A percentile compares a stretch with the other conserved stretches of the same genome.
Conservation (phyloP, 768 basidiomycete species). For the Suillus weaverae region DNA sequence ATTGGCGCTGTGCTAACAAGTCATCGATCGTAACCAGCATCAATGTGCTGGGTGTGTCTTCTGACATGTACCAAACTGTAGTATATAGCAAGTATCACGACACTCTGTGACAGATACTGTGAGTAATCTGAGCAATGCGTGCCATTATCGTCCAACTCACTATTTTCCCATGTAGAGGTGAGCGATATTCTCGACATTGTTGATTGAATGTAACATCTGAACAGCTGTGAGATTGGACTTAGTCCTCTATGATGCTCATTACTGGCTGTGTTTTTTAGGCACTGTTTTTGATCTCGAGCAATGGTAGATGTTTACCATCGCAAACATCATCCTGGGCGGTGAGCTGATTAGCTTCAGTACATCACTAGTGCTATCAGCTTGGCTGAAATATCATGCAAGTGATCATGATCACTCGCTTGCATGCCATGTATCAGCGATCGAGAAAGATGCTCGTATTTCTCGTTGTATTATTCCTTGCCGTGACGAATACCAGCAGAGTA, state of each 20-base stretch:
- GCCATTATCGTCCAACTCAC: neutral
- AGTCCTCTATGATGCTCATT: neutral
- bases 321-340: neutral
- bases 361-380: too few species aligned
- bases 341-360: neutral
- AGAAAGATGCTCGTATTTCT: neutral
- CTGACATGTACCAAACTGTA: neutral
- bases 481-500: neutral
- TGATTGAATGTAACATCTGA: neutral
- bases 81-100: neutral
- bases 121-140: neutral
- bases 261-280: neutral
- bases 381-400: neutral
- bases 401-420: neutral
- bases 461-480: neutral
- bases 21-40: neutral
- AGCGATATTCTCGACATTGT: neutral
- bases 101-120: neutral
- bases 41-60: neutral
- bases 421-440: neutral
- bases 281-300: neutral
- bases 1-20: neutral
- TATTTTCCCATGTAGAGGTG: neutral
- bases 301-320: neutral
- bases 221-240: neutral